Evolutionary conservation across 2,329 filamentous ascomycete species (phyloP), one percentile per base, ranked within the genome.

Genomic region (Harringtonia aguacate): DNA sequence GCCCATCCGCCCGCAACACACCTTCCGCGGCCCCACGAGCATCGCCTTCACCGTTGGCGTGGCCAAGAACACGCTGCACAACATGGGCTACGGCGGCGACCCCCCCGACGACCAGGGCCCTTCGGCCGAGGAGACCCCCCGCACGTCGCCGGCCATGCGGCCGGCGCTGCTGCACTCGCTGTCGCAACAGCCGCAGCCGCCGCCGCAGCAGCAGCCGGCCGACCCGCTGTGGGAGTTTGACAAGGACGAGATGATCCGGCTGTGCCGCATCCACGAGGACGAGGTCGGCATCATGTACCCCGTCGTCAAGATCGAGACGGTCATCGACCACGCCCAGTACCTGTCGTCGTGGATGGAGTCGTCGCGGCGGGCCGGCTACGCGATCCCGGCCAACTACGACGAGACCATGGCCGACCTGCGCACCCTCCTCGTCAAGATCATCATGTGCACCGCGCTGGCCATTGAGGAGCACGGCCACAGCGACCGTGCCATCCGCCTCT

Each of bases 251-350:
- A 86, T 92, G 55, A 61, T 90, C 18, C 77, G 86, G 2, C 65
- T 95, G 14, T 86, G 86, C 51, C 72, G 77, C 14, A 68, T 94
- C 0, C 90, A 92, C 56, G 85, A 94, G 52, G 88, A 95, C 54
- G 89, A 95, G 58, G 81, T 94, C 55, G 86, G 86, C 36, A 76
- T 90, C 55, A 94, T 95, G 86, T 95, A 94, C 59, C 90, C 90
- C 0, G 76, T 95, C 4, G 61, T 94, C 38, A 76, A 86, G 52
- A 83, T 94, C 30, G 76, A 84, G 35, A 72, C 72, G 35, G 67
- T 94, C 33, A 79, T 85, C 31, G 67, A 69, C 7, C 84, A 94
- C 58, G 80, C 81, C 8, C 79, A 75, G 49, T 71, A 73, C 47
- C 66, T 95, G 1, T 81, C 81, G 45, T 70, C 75, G 0, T 92